phyloP scores from a whole-genome alignment of 768 basidiomycete species.

The Goffeauzyma gilvescens region DNA sequence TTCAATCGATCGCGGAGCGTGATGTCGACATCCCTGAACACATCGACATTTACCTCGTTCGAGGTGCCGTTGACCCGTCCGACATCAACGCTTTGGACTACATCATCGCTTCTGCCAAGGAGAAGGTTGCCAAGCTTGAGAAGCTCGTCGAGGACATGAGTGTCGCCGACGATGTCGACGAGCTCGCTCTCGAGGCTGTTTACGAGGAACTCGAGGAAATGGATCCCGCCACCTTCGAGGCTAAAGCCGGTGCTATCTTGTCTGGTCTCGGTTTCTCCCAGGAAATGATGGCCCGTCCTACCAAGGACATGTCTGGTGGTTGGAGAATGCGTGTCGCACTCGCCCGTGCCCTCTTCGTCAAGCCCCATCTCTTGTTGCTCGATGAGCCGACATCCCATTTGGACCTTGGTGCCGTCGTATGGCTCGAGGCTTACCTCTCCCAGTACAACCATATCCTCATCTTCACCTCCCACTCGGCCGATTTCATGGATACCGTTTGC shows the following conservation, averaged over 20 bases:
- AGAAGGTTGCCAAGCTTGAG: slow-evolving; percentile 84
- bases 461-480: slow-evolving; percentile 89
- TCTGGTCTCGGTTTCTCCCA: slow-evolving; percentile 85
- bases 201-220: slow-evolving; percentile 96
- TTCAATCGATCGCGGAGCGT: slow-evolving; percentile 84
- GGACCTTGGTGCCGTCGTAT: slow-evolving; percentile 93
- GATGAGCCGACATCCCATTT: slow-evolving; percentile 62
- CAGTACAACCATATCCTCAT: slow-evolving; percentile 92
- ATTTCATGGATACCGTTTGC: slow-evolving; percentile 94
- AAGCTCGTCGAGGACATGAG: slow-evolving; percentile 84
- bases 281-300: slow-evolving; percentile 86
- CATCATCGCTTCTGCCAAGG: slow-evolving; percentile 76
- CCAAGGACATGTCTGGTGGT: slow-evolving; percentile 97
- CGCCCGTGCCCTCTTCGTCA: slow-evolving; percentile 84
- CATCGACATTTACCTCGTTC: slow-evolving; percentile 93
- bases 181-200: slow-evolving; percentile 62
- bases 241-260: slow-evolving; percentile 87
- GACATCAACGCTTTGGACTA: slow-evolving; percentile 93
- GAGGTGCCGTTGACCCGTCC: slow-evolving; percentile 86
- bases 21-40: slow-evolving; percentile 87
- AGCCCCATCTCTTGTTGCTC: slow-evolving; percentile 82
- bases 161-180: slow-evolving; percentile 72
- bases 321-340: slow-evolving; percentile 99
- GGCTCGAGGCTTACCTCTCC: slow-evolving; percentile 93
- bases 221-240: slow-evolving; percentile 86